Percentiles rank a stretch among this genome's conserved stretches.
phyloP scores from a whole-genome alignment of 148 eudicot species.

The Fagopyrum esculentum region DNA sequence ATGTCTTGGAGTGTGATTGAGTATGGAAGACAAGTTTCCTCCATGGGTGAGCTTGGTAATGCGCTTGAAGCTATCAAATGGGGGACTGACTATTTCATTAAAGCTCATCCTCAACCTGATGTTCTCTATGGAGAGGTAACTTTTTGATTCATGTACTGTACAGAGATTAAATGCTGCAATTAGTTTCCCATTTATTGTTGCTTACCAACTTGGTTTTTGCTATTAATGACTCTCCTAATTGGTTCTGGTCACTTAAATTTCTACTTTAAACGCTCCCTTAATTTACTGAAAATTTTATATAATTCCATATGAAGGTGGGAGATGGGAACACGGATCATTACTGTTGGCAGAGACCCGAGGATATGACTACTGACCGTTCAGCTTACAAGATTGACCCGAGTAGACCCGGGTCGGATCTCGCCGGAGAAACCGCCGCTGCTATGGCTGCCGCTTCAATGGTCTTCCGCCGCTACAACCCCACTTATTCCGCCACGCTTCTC shows the following conservation, averaged over 20 bases:
- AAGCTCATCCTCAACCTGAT: slow-evolving; percentile 83
- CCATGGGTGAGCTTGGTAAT: slow-evolving; percentile 72
- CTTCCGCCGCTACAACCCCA: slow-evolving; percentile 56
- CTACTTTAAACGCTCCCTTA: no score
- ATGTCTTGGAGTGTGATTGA: slow-evolving; percentile 94
- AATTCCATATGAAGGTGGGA: slow-evolving; percentile 52
- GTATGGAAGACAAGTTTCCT: slow-evolving; percentile 71
- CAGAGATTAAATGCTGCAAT: neutral
- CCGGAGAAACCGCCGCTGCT: slow-evolving; percentile 91
- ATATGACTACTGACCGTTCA: slow-evolving; percentile 79
- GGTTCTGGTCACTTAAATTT: neutral
- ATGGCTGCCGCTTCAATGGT: slow-evolving; percentile 90
- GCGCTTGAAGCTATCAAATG: slow-evolving; percentile 88
- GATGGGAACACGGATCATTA: slow-evolving; percentile 94
- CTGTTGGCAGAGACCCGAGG: slow-evolving; percentile 99
- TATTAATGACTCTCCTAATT: neutral
- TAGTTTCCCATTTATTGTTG: neutral
- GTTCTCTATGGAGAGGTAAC: slow-evolving; percentile 96
- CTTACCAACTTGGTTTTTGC: neutral
- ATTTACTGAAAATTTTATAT: no score
- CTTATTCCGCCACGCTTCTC: slow-evolving; percentile 62
- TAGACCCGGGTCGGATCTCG: slow-evolving; percentile 87
- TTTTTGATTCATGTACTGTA: neutral
- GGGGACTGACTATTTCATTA: slow-evolving; percentile 96
- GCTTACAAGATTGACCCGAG: slow-evolving; percentile 86